Conservation (phyloP, 495 filamentous ascomycete genomes). For the Neurospora tetrasperma region DNA sequence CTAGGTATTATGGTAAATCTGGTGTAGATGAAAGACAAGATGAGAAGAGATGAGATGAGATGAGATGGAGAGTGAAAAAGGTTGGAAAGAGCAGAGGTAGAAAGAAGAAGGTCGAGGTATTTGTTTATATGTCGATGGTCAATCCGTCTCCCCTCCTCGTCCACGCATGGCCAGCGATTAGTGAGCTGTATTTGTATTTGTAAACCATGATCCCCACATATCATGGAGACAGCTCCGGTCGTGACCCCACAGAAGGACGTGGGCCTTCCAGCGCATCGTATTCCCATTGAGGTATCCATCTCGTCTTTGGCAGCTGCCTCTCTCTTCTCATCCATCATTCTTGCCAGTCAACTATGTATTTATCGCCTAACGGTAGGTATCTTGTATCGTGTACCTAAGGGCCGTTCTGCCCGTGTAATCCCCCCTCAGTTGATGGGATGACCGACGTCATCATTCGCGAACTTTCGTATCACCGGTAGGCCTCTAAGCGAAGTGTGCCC, state of each 20-base stretch:
- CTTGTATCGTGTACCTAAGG: no score
- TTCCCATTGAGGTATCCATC: background rate
- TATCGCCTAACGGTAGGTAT: background rate
- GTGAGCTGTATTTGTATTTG: background rate
- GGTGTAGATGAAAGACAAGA: background rate
- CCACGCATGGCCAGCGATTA: background rate
- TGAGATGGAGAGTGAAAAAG: background rate
- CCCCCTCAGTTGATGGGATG: background rate
- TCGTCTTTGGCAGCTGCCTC: background rate
- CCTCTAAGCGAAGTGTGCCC: background rate
- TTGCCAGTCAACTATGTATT: background rate
- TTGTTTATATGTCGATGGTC: background rate
- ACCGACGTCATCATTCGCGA: background rate
- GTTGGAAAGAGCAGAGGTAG: background rate
- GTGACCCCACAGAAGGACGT: background rate
- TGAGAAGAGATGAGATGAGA: slow-evolving; percentile 1
- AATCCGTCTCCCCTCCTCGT: background rate
- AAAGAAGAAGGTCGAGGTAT: background rate
- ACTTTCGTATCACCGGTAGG: no score
- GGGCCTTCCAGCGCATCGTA: background rate
- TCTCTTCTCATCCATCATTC: background rate
- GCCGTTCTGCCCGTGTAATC: no score
- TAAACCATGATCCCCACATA: background rate
- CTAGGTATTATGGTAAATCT: background rate
- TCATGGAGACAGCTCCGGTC: background rate